A percentile compares a stretch with the other conserved stretches of the same genome.
Evolutionary conservation across 192 early-diverging fungal species (phyloP).

Genomic region (Coemansia erecta): DNA sequence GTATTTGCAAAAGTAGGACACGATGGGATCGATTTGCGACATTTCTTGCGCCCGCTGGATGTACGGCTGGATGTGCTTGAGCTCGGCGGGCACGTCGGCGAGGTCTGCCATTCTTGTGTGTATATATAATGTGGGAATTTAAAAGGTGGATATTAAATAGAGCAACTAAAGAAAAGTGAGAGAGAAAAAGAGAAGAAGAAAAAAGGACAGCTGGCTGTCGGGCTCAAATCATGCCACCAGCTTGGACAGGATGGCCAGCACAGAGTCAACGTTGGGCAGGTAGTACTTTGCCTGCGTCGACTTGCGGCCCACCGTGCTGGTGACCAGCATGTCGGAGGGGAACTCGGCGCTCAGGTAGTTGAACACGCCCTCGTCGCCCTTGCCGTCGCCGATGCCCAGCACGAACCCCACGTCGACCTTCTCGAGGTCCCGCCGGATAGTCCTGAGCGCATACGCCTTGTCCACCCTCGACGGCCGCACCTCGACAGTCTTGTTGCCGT

Average conservation of each 20-base stretch:
- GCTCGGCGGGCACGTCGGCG: constrained; percentile 57
- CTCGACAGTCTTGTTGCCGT: constrained; percentile 97
- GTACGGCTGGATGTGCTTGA: constrained; percentile 70
- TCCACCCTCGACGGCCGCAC: constrained; percentile 90
- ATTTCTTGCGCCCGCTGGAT: constrained; percentile 85
- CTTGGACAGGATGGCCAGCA: constrained; percentile 32
- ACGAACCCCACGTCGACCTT: constrained; percentile 46
- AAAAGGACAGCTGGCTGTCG: too few relatives aligned
- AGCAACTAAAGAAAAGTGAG: constrained; percentile 1
- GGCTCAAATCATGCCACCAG: constrained; percentile 11
- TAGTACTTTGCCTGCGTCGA: constrained; percentile 89
- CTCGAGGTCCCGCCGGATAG: constrained; percentile 80
- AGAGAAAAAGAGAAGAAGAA: constrained; percentile 1
- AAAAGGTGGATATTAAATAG: neutral
- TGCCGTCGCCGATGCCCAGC: constrained; percentile 90
- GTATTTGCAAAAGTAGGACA: constrained; percentile 89
- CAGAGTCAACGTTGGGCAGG: constrained; percentile 66
- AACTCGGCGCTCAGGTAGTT: constrained; percentile 50
- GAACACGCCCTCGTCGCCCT: constrained; percentile 96
- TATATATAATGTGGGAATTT: too few relatives aligned
- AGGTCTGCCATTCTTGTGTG: constrained; percentile 17
- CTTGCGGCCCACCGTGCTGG: constrained; percentile 97
- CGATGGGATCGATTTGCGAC: constrained; percentile 73
- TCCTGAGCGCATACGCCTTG: constrained; percentile 83
- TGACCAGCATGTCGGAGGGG: constrained; percentile 57